Percentiles rank a stretch among this genome's conserved stretches.
These are phyloP conservation scores for Diaporthe sp. DNA, from an alignment of 2,329 filamentous ascomycete species.

Conservation along the genomic window DNA sequence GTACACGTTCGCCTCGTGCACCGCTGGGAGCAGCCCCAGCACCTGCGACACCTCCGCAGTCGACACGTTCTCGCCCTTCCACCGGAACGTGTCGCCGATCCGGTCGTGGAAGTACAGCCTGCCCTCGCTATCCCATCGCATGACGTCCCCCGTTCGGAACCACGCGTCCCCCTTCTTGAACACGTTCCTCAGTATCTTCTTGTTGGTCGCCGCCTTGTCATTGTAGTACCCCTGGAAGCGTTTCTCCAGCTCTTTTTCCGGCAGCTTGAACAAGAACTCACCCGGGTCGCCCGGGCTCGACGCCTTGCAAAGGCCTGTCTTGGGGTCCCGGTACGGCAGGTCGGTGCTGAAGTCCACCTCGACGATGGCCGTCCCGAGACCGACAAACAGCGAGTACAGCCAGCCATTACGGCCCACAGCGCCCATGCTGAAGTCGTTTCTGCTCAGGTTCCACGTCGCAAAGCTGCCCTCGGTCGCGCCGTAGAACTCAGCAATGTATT, in stretches of 20 bases:
- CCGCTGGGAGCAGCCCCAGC: slow-evolving; percentile 74
- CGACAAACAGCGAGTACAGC: slow-evolving; percentile 69
- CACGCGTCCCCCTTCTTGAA: slow-evolving; percentile 83
- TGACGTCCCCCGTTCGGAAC: slow-evolving; percentile 87
- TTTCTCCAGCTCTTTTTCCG: slow-evolving; percentile 71
- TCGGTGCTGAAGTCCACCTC: slow-evolving; percentile 81
- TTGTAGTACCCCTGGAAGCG: slow-evolving; percentile 88
- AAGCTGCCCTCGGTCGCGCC: slow-evolving; percentile 80
- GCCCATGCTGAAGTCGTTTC: slow-evolving; percentile 81
- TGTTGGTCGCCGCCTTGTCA: slow-evolving; percentile 77
- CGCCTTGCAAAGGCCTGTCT: slow-evolving; percentile 76
- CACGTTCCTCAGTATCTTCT: slow-evolving; percentile 82
- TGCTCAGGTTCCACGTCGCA: slow-evolving; percentile 79
- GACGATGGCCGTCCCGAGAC: slow-evolving; percentile 69
- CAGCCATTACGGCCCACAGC: slow-evolving; percentile 82
- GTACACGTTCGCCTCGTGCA: slow-evolving; percentile 89
- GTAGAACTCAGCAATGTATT: slow-evolving; percentile 84
- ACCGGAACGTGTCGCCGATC: slow-evolving; percentile 83
- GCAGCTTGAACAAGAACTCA: slow-evolving; percentile 81
- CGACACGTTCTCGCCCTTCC: slow-evolving; percentile 88
- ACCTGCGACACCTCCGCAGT: slow-evolving; percentile 86
- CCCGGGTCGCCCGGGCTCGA: slow-evolving; percentile 75
- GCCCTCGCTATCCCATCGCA: slow-evolving; percentile 79
- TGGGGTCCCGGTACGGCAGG: slow-evolving; percentile 74
- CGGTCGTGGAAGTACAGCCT: slow-evolving; percentile 85